Conservation (phyloP, 2,329 filamentous ascomycete genomes). For the Fusarium brachygibbosum region DNA sequence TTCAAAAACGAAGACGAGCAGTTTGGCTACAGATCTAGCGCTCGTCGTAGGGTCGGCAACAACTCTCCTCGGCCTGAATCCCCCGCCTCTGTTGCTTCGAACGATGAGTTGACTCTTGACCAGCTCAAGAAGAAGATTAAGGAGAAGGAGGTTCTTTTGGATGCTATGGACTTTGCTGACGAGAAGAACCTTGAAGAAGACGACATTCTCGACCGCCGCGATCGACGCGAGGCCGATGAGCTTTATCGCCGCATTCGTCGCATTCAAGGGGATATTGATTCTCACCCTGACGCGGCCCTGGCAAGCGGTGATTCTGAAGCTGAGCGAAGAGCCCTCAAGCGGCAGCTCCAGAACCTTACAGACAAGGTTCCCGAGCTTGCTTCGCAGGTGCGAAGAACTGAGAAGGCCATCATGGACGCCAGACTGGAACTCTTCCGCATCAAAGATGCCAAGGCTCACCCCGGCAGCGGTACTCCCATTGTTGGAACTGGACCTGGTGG, state of each 20-base stretch:
- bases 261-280: conserved; percentile 94
- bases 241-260: conserved; percentile 92
- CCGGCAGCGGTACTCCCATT: conserved; percentile 82
- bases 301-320: conserved; percentile 85
- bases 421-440: conserved; percentile 93
- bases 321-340: conserved; percentile 85
- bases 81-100: conserved; percentile 75
- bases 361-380: conserved; percentile 93
- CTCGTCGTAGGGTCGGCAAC: conserved; percentile 84
- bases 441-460: conserved; percentile 92
- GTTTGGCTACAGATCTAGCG: conserved; percentile 92
- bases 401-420: conserved; percentile 92
- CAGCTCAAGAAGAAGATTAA: conserved; percentile 92
- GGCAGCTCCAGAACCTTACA: conserved; percentile 88
- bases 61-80: conserved; percentile 86
- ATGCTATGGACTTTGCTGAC: conserved; percentile 96
- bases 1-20: conserved; percentile 97
- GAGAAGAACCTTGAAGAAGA: conserved; percentile 92
- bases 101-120: conserved; percentile 86
- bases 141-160: conserved; percentile 93
- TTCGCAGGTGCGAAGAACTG: conserved; percentile 89
- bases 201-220: conserved; percentile 88
- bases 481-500: conserved; percentile 95
- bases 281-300: conserved; percentile 81
- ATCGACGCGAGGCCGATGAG: conserved; percentile 92